Evolutionary conservation across 176 grass and related monocot species (phyloP).

Genomic region (Olyra latifolia): DNA sequence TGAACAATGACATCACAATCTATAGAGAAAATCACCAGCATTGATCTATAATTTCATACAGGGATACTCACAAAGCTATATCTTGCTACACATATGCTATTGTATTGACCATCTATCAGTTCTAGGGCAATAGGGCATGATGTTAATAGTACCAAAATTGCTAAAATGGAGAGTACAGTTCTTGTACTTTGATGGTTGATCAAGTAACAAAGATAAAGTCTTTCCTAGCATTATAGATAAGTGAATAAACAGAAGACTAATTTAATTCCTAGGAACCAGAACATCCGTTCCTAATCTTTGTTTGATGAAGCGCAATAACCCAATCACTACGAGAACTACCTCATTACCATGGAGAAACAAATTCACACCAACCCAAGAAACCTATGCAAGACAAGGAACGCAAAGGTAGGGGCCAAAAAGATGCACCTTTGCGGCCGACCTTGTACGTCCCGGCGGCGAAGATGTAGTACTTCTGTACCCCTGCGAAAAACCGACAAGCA

Average conservation of each 20-base stretch:
- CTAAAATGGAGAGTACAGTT: not conserved
- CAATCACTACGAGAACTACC: not conserved
- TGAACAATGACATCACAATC: conserved; percentile 87
- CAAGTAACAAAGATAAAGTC: not conserved
- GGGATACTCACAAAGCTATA: not conserved
- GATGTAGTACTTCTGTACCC: conserved; percentile 71
- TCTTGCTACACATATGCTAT: not conserved
- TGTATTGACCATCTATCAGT: not conserved
- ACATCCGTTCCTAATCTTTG: not conserved
- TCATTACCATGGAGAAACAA: not conserved
- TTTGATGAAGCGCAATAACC: not conserved
- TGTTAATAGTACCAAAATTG: not conserved
- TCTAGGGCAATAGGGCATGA: not conserved
- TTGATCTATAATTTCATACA: not conserved
- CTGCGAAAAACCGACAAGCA: conserved; percentile 38
- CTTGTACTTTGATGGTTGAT: not conserved
- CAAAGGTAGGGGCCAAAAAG: conserved; percentile 1
- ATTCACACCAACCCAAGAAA: not conserved
- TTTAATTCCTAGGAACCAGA: not conserved
- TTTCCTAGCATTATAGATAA: conserved; percentile 4
- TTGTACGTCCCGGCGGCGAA: conserved; percentile 80
- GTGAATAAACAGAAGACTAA: not conserved
- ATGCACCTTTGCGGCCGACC: conserved; percentile 88
- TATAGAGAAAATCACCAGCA: conserved; percentile 29
- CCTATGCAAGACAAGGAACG: not conserved